phyloP scores from a whole-genome alignment of 2,329 filamentous ascomycete genomes.

The Ophiostoma triangulosporum region DNA sequence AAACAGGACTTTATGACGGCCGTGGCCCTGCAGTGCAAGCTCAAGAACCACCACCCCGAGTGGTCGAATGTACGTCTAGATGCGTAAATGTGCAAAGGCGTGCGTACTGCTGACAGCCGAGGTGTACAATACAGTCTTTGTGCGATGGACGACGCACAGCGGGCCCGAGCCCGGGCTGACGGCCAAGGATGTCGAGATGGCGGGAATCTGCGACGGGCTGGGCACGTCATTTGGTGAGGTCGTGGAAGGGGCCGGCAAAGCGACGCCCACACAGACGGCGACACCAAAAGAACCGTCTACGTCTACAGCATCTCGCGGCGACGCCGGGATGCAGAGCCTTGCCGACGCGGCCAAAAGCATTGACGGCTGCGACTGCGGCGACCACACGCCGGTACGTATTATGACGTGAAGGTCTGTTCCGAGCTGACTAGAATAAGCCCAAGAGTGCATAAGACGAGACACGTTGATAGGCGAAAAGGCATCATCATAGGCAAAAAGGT shows the following conservation, averaged over 20 bases:
- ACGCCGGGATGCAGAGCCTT: slow-evolving; percentile 25
- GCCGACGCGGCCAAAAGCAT: slow-evolving; percentile 31
- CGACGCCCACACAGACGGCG: not conserved
- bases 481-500: too few relatives aligned
- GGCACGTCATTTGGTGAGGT: slow-evolving; percentile 44
- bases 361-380: slow-evolving; percentile 42
- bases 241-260: not conserved
- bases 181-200: slow-evolving; percentile 47
- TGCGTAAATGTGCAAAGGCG: not conserved
- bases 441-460: not conserved
- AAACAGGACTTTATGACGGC: slow-evolving; percentile 60
- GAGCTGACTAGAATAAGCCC: not conserved
- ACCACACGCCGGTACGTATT: slow-evolving; percentile 24
- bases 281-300: not conserved
- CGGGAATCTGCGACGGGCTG: slow-evolving; percentile 45
- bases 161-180: slow-evolving; percentile 46
- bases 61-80: slow-evolving; percentile 45
- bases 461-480: too few relatives aligned
- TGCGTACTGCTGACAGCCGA: not conserved
- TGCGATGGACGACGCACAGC: slow-evolving; percentile 61
- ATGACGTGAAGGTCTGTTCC: too few relatives aligned
- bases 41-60: slow-evolving; percentile 59
- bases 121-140: slow-evolving; percentile 56
- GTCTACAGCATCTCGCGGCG: not conserved
- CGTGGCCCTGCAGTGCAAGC: slow-evolving; percentile 53